Conservation (phyloP, 352 stramenopile species). For the Globisporangium megalacanthum region DNA sequence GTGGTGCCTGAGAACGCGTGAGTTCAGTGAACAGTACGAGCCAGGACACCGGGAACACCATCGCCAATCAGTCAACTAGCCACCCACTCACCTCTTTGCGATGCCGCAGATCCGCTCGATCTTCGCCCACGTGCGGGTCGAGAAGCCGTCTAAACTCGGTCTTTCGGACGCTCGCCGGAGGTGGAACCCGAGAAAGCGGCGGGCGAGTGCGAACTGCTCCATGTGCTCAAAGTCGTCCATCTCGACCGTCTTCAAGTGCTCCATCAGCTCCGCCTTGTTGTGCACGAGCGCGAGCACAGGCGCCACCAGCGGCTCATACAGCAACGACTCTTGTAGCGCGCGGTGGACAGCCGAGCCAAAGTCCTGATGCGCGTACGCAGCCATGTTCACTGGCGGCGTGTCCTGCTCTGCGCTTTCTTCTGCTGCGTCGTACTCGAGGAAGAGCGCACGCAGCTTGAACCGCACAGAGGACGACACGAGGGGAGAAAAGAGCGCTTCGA, state of each 20-base stretch:
- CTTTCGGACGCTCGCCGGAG: conserved; percentile 23
- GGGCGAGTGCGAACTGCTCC: conserved; percentile 49
- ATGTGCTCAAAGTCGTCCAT: conserved; percentile 45
- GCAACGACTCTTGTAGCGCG: conserved; percentile 44
- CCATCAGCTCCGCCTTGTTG: conserved; percentile 4
- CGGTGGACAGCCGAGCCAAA: conserved; percentile 73
- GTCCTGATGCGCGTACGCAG: conserved; percentile 63
- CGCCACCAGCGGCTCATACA: conserved; percentile 30
- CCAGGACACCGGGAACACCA: neutral
- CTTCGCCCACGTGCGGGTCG: conserved; percentile 16
- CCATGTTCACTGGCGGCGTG: conserved; percentile 16
- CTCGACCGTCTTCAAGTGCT: conserved; percentile 9
- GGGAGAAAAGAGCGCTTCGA: conserved; percentile 46
- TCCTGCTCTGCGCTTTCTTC: conserved; percentile 11
- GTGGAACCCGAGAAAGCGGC: conserved; percentile 47
- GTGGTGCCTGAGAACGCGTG: conserved; percentile 19
- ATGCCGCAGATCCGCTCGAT: conserved; percentile 43
- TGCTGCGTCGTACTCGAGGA: conserved; percentile 51
- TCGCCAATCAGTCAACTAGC: neutral
- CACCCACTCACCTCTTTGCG: conserved; percentile 31
- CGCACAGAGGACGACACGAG: conserved; percentile 48
- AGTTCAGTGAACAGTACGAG: neutral
- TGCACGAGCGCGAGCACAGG: conserved; percentile 21
- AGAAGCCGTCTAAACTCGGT: conserved; percentile 18
- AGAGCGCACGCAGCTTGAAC: conserved; percentile 57